phyloP scores from a whole-genome alignment of 2,329 filamentous ascomycete species.

The Phialocephala subalpina region DNA sequence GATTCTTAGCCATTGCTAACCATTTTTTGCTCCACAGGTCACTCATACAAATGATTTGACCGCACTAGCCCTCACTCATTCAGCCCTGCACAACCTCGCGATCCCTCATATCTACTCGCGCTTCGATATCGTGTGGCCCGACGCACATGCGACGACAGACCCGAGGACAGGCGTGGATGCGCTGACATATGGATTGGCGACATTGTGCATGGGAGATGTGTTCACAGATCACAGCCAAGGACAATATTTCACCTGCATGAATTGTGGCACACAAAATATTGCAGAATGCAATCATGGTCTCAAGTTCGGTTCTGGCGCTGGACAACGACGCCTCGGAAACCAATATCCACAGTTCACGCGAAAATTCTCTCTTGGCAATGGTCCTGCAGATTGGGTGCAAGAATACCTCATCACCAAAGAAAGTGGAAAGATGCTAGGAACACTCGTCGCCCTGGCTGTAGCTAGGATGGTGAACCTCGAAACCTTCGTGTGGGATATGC shows the following conservation, averaged over 20 bases:
- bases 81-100: constrained; percentile 76
- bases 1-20: constrained; percentile 11
- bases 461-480: constrained; percentile 84
- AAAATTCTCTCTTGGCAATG: constrained; percentile 87
- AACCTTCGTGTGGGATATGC: constrained; percentile 89
- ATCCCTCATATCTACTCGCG: constrained; percentile 84
- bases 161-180: constrained; percentile 80
- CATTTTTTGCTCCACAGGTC: constrained; percentile 58
- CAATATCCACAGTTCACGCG: constrained; percentile 81
- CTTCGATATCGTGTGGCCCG: constrained; percentile 90
- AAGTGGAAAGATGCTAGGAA: constrained; percentile 88
- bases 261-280: constrained; percentile 41
- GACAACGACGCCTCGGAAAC: constrained; percentile 65
- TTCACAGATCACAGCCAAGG: constrained; percentile 48
- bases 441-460: constrained; percentile 80
- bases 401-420: constrained; percentile 86
- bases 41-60: constrained; percentile 85
- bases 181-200: constrained; percentile 82
- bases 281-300: constrained; percentile 38
- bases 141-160: constrained; percentile 68
- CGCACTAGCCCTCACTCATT: constrained; percentile 79
- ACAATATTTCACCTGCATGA: constrained; percentile 42
- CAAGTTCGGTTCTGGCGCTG: constrained; percentile 23
- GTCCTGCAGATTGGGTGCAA: constrained; percentile 78
- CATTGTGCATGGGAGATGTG: constrained; percentile 76